Evolutionary conservation across 2,329 filamentous ascomycete genomes (phyloP).

Genomic region (Hirsutella thompsonii): DNA sequence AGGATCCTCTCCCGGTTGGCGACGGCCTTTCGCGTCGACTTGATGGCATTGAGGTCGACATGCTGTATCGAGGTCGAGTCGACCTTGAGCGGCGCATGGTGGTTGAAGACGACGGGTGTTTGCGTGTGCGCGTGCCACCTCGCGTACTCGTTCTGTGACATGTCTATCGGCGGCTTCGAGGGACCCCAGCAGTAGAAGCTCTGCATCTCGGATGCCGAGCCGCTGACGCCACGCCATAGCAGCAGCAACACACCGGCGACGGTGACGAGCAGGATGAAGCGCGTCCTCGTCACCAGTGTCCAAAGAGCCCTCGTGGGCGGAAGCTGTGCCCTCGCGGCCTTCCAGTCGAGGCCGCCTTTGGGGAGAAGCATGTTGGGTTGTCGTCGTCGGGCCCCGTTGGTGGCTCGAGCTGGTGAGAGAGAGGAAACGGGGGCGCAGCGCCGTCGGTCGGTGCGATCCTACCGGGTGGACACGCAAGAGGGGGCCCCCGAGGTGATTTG

Average conservation of each 20-base stretch:
- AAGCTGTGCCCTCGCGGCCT: constrained; percentile 68
- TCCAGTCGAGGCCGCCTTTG: constrained; percentile 86
- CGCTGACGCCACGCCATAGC: constrained; percentile 77
- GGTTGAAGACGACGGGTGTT: constrained; percentile 93
- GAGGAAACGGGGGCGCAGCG: no score
- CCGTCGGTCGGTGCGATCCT: background rate
- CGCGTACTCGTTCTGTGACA: constrained; percentile 81
- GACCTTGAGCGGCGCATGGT: constrained; percentile 76
- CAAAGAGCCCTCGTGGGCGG: constrained; percentile 64
- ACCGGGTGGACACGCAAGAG: no score
- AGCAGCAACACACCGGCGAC: constrained; percentile 60
- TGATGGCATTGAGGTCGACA: constrained; percentile 74
- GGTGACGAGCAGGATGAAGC: constrained; percentile 63
- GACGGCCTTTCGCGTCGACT: constrained; percentile 66
- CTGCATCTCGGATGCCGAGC: constrained; percentile 77
- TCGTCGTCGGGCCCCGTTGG: background rate
- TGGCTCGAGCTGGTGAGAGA: background rate
- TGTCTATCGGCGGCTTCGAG: constrained; percentile 87
- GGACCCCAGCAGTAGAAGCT: constrained; percentile 98
- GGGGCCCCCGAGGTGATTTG: background rate
- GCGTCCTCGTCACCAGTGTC: constrained; percentile 60
- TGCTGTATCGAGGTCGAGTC: constrained; percentile 68
- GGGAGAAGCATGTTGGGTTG: constrained; percentile 66
- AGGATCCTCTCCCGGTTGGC: constrained; percentile 77
- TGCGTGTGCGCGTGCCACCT: constrained; percentile 81